A percentile compares a stretch with the other conserved stretches of the same genome.
Evolutionary conservation across 1,139 yeast species (phyloP).

Genomic region (Wickerhamomyces sp.): DNA sequence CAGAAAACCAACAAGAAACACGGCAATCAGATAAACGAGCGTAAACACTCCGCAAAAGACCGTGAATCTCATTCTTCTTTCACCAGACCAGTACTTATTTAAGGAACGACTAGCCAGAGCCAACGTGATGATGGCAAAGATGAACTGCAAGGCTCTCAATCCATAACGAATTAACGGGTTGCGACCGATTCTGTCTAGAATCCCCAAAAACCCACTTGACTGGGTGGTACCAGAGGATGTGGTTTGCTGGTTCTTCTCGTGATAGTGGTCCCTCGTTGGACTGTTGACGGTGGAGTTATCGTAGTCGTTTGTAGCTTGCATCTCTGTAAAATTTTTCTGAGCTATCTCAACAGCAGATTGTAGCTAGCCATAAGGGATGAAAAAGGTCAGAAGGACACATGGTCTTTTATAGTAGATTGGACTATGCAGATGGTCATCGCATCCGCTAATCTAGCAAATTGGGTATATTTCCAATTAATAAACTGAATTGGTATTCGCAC

Average conservation of each 20-base stretch:
- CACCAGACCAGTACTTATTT: slow-evolving; percentile 10
- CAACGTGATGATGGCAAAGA: slow-evolving; percentile 12
- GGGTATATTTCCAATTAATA: no score
- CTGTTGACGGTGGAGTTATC: slow-evolving; percentile 19
- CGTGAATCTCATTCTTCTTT: slow-evolving; percentile 19
- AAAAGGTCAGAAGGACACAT: no score
- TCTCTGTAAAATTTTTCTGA: background rate
- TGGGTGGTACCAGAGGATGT: background rate
- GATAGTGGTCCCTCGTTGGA: slow-evolving; percentile 12
- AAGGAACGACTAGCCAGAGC: slow-evolving; percentile 16
- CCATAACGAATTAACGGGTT: slow-evolving; percentile 12
- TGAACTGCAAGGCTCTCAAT: slow-evolving; percentile 12
- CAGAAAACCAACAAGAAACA: slow-evolving; percentile 8
- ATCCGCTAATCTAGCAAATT: no score
- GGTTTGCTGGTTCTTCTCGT: slow-evolving; percentile 12
- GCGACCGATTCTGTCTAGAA: slow-evolving; percentile 3
- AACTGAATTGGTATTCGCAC: no score
- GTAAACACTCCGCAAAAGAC: slow-evolving; percentile 15
- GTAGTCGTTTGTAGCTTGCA: slow-evolving; percentile 7
- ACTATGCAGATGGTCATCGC: no score
- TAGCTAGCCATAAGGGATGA: no score
- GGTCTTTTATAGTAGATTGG: no score
- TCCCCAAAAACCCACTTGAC: slow-evolving; percentile 1
- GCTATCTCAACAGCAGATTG: no score
- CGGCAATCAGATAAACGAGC: slow-evolving; percentile 12